A percentile compares a stretch with the other conserved stretches of the same genome.
Conservation (phyloP, 345 rosid genomes). For the Salix koriyanagi region DNA sequence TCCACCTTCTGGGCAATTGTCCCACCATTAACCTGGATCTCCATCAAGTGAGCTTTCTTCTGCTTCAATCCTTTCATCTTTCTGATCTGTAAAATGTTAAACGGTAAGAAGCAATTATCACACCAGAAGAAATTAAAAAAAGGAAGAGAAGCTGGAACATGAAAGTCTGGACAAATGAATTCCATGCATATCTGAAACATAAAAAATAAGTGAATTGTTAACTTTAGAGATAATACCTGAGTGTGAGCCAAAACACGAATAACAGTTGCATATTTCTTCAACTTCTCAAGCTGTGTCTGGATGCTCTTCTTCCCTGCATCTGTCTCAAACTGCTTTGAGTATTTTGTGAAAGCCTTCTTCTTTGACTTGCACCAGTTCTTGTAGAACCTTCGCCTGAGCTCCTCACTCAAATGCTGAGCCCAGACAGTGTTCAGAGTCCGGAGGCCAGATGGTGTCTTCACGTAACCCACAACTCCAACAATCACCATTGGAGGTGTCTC, state of each 20-base stretch:
- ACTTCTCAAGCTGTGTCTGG: conserved; percentile 65
- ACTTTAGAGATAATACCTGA: conserved; percentile 38
- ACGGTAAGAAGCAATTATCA: background rate
- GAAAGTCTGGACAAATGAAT: background rate
- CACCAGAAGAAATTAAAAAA: background rate
- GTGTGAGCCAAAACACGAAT: conserved; percentile 84
- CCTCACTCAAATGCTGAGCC: conserved; percentile 91
- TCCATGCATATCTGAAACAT: background rate
- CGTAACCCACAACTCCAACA: conserved; percentile 80
- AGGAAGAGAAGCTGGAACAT: background rate
- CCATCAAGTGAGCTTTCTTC: conserved; percentile 89
- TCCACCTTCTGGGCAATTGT: conserved; percentile 71
- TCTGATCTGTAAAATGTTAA: conserved; percentile 46
- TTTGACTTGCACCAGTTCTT: conserved; percentile 84
- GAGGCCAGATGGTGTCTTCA: conserved; percentile 73
- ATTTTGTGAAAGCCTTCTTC: conserved; percentile 82
- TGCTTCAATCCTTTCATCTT: conserved; percentile 89
- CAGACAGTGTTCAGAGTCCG: conserved; percentile 71
- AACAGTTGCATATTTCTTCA: conserved; percentile 70
- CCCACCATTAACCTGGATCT: conserved; percentile 85
- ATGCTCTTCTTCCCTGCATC: conserved; percentile 70
- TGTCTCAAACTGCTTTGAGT: conserved; percentile 48
- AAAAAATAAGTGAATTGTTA: background rate
- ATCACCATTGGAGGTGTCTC: conserved; percentile 83
- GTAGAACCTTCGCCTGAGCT: conserved; percentile 73